phyloP scores from a whole-genome alignment of 768 basidiomycete species.

The Kwoniella mangroviensis region DNA sequence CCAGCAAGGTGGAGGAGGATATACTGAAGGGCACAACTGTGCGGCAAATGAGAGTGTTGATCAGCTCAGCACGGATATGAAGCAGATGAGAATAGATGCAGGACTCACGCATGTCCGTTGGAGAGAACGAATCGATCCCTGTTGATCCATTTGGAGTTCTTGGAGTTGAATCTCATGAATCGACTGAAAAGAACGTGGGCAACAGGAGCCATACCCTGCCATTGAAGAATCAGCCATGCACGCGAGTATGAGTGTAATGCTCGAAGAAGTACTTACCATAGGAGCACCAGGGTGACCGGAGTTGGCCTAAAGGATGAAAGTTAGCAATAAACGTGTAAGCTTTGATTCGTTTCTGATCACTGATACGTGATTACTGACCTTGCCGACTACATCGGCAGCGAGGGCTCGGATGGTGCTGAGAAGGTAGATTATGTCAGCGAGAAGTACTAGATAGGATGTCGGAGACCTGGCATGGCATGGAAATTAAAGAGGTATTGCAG shows the following conservation, averaged over 20 bases:
- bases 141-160: conserved; percentile 90
- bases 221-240: conserved; percentile 12
- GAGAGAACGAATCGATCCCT: conserved; percentile 96
- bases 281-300: conserved; percentile 94
- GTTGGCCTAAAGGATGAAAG: conserved; percentile 67
- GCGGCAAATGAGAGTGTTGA: neutral
- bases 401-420: conserved; percentile 56
- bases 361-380: conserved; percentile 35
- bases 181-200: conserved; percentile 61
- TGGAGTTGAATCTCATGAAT: conserved; percentile 86
- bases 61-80: neutral
- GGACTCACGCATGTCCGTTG: conserved; percentile 72
- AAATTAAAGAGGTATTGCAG: too few species aligned
- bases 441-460: neutral
- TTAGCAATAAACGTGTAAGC: conserved; percentile 14
- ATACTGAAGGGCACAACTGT: conserved; percentile 90
- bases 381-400: conserved; percentile 58
- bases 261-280: conserved; percentile 68
- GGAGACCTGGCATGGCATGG: too few species aligned
- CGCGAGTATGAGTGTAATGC: neutral
- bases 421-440: neutral
- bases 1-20: conserved; percentile 87
- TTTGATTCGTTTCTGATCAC: neutral
- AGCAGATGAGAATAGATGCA: neutral
- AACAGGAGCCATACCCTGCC: conserved; percentile 55